Evolutionary conservation across 129 eudicot species (phyloP).

Genomic region (Escallonia herrerae): DNA sequence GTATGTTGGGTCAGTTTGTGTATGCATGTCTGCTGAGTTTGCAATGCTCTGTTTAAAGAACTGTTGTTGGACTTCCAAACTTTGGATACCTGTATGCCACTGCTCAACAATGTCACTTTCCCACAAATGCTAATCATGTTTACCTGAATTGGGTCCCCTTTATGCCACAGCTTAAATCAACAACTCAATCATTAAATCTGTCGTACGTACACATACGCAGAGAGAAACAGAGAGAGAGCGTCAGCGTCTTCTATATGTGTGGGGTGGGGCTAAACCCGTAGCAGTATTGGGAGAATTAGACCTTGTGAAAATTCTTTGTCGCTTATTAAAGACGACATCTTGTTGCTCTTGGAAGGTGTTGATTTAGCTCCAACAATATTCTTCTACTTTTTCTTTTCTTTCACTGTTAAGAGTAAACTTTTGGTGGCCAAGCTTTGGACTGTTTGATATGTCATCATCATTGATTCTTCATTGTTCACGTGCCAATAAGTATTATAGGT

Average conservation of each 20-base stretch:
- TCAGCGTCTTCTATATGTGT: not conserved
- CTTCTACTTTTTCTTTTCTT: not conserved
- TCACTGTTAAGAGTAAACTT: constrained; percentile 3
- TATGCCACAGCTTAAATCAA: too few relatives aligned
- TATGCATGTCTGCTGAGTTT: not conserved
- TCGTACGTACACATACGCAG: too few relatives aligned
- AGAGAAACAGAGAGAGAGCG: too few relatives aligned
- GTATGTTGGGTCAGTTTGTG: not conserved
- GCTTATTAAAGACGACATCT: not conserved
- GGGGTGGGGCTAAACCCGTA: not conserved
- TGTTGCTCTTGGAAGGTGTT: not conserved
- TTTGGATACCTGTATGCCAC: constrained; percentile 18
- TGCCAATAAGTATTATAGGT: constrained; percentile 24
- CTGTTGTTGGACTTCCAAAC: constrained; percentile 2
- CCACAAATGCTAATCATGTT: constrained; percentile 17
- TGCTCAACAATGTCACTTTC: constrained; percentile 19
- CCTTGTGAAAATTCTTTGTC: too few relatives aligned
- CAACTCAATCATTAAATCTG: too few relatives aligned
- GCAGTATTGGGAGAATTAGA: not conserved
- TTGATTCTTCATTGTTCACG: constrained; percentile 25
- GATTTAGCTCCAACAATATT: constrained; percentile 2
- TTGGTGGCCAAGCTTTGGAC: constrained; percentile 39
- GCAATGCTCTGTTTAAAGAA: not conserved
- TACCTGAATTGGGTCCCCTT: too few relatives aligned
- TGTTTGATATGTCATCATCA: constrained; percentile 12